Percentiles rank a stretch among this genome's conserved stretches.
Evolutionary conservation across 1,284 basidiomycete species (phyloP).

Genomic region (Omphalotus olearius): DNA sequence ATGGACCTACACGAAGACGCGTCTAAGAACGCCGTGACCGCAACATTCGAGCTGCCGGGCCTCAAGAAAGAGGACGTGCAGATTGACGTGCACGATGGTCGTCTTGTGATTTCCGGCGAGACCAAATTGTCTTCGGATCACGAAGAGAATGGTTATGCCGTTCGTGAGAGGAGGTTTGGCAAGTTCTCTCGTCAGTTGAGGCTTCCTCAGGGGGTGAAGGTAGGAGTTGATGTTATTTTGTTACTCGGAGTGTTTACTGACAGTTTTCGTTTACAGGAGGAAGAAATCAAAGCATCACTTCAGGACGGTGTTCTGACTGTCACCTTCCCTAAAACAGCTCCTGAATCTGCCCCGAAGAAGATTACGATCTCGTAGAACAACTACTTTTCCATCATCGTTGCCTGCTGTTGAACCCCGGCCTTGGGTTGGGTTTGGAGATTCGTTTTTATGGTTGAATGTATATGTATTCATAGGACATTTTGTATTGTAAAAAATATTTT

Average conservation of each 20-base stretch:
- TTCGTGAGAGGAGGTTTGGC: slow-evolving; percentile 14
- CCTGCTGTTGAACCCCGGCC: too few relatives aligned
- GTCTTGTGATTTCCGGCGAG: slow-evolving; percentile 14
- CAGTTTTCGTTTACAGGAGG: slow-evolving; percentile 6
- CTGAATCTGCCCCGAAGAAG: slow-evolving; percentile 15
- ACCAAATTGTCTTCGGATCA: slow-evolving; percentile 12
- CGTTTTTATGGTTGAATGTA: too few relatives aligned
- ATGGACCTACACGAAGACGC: slow-evolving; percentile 18
- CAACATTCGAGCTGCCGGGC: slow-evolving; percentile 16
- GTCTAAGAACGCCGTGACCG: slow-evolving; percentile 16
- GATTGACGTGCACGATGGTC: slow-evolving; percentile 16
- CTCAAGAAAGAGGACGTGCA: slow-evolving; percentile 13
- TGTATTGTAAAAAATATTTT: too few relatives aligned
- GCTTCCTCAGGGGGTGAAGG: slow-evolving; percentile 17
- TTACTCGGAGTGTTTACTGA: background rate
- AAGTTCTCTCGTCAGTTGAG: slow-evolving; percentile 16
- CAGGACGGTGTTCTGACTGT: slow-evolving; percentile 16
- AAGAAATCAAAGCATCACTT: slow-evolving; percentile 17
- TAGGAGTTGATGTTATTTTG: background rate
- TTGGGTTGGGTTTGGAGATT: too few relatives aligned
- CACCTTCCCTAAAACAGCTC: slow-evolving; percentile 14
- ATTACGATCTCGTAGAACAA: slow-evolving; percentile 12
- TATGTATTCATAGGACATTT: too few relatives aligned
- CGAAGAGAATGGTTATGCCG: slow-evolving; percentile 11
- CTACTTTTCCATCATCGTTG: too few relatives aligned